Evolutionary conservation across 2,329 filamentous ascomycete species (phyloP).

Genomic region (Cadophora gregata): DNA sequence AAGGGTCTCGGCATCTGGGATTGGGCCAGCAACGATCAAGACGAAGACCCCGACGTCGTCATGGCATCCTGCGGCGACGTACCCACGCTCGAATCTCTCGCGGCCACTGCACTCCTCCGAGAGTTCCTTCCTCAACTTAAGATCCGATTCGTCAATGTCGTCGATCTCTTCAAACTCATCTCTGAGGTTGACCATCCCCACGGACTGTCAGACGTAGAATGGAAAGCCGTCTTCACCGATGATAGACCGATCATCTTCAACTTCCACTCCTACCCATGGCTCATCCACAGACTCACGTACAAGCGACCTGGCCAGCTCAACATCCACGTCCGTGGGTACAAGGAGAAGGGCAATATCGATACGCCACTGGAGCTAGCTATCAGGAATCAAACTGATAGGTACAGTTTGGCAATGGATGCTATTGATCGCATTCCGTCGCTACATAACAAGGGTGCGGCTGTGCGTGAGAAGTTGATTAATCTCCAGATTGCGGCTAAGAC

Average conservation of each 20-base stretch:
- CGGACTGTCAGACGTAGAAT: slow-evolving; percentile 70
- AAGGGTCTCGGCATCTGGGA: slow-evolving; percentile 82
- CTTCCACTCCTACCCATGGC: slow-evolving; percentile 84
- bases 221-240: slow-evolving; percentile 72
- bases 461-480: slow-evolving; percentile 68
- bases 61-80: slow-evolving; percentile 81
- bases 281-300: slow-evolving; percentile 79
- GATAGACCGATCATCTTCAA: slow-evolving; percentile 80
- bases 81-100: slow-evolving; percentile 74
- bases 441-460: slow-evolving; percentile 65
- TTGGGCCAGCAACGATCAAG: slow-evolving; percentile 74
- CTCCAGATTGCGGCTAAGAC: slow-evolving; percentile 67
- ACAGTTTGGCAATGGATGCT: slow-evolving; percentile 77
- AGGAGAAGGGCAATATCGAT: slow-evolving; percentile 85
- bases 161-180: slow-evolving; percentile 83
- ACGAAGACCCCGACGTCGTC: slow-evolving; percentile 72
- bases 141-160: slow-evolving; percentile 80
- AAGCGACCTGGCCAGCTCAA: slow-evolving; percentile 72
- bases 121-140: slow-evolving; percentile 73
- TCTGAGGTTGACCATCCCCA: slow-evolving; percentile 73
- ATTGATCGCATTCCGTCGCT: slow-evolving; percentile 70
- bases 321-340: slow-evolving; percentile 78
- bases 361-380: slow-evolving; percentile 81
- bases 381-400: slow-evolving; percentile 78
- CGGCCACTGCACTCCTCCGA: slow-evolving; percentile 76